A percentile compares a stretch with the other conserved stretches of the same genome.
phyloP scores from a whole-genome alignment of 495 filamentous ascomycete genomes.

The Hyaloscypha finlandica region DNA sequence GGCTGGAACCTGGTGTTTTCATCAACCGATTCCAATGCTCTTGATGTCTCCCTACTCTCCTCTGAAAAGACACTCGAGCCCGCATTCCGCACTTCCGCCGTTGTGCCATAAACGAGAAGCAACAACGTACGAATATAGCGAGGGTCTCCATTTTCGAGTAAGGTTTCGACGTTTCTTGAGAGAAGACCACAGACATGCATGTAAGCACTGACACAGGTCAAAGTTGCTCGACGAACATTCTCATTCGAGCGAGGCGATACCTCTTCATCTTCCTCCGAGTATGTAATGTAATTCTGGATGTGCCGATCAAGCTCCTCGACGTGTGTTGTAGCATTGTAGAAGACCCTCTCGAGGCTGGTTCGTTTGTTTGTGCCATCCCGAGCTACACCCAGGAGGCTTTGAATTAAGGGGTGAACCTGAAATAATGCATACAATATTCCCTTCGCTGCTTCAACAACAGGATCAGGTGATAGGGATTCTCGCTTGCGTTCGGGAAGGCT shows the following conservation, averaged over 20 bases:
- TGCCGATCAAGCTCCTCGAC: conserved; percentile 75
- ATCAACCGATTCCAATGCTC: conserved; percentile 15
- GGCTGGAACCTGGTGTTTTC: conserved; percentile 44
- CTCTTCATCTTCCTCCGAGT: conserved; percentile 51
- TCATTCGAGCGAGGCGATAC: conserved; percentile 57
- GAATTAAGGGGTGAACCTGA: conserved; percentile 76
- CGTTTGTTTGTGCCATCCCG: conserved; percentile 66
- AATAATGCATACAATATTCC: conserved; percentile 85
- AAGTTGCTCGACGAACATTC: conserved; percentile 63
- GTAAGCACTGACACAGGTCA: conserved; percentile 76
- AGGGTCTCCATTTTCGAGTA: conserved; percentile 73
- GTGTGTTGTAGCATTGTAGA: conserved; percentile 73
- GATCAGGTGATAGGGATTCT: conserved; percentile 57
- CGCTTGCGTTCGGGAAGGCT: conserved; percentile 82
- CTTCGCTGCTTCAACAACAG: conserved; percentile 77
- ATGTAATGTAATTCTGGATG: conserved; percentile 63
- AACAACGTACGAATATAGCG: conserved; percentile 80
- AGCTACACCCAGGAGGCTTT: conserved; percentile 69
- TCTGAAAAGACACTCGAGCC: conserved; percentile 19
- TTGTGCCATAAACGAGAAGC: conserved; percentile 77
- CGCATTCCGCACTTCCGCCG: conserved; percentile 65
- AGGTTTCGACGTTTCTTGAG: conserved; percentile 65
- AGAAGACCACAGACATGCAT: conserved; percentile 72
- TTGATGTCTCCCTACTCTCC: background rate
- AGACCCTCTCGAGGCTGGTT: conserved; percentile 74